Evolutionary conservation across 352 stramenopile species (phyloP).

Genomic region (Pythium aphanidermatum): DNA sequence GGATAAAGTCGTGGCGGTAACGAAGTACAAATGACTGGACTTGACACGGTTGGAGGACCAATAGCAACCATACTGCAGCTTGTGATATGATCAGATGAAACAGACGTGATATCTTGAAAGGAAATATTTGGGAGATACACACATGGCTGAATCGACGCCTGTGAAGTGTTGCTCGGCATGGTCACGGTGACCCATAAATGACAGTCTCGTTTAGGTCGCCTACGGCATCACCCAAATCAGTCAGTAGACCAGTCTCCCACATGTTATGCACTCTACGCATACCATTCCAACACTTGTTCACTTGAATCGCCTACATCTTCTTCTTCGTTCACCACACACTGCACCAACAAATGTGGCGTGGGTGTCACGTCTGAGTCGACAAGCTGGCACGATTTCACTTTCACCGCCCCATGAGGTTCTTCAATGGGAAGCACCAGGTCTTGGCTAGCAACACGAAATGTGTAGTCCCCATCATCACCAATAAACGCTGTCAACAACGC

Average conservation of each 20-base stretch:
- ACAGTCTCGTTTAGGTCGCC: too few species aligned
- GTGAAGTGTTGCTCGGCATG: background rate
- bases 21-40: background rate
- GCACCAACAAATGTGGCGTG: constrained; percentile 11
- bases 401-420: too few species aligned
- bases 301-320: background rate
- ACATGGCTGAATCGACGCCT: background rate
- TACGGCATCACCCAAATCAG: background rate
- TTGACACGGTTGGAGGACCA: too few species aligned
- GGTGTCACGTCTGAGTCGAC: background rate
- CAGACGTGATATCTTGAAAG: background rate
- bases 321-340: constrained; percentile 1
- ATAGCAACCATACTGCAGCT: constrained; percentile 3
- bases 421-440: background rate
- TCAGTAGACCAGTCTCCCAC: too few species aligned
- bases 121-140: constrained; percentile 4
- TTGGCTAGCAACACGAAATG: background rate
- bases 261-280: too few species aligned
- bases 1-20: background rate
- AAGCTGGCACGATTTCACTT: constrained; percentile 16
- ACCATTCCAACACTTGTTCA: too few species aligned
- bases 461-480: constrained; percentile 3
- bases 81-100: constrained; percentile 7
- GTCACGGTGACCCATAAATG: too few species aligned
- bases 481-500: constrained; percentile 2